These are phyloP conservation scores for Blepharisma undulans DNA, from an alignment of 169 alveolate genomes.

Conservation along the genomic window DNA sequence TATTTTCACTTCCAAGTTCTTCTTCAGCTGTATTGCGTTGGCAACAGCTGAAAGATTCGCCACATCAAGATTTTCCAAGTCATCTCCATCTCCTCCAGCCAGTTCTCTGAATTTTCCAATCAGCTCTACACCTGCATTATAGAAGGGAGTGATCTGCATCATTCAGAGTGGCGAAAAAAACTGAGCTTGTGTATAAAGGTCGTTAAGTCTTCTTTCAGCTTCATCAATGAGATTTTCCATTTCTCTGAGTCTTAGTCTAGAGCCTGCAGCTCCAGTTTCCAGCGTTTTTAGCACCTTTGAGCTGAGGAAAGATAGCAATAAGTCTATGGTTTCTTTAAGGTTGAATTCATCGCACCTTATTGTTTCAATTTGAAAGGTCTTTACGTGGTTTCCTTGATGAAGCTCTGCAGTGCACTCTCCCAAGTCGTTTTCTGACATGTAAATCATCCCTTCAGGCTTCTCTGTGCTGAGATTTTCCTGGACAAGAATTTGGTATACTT, in stretches of 20 bases:
- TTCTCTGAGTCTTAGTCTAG: slow-evolving; percentile 4
- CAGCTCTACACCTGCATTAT: neutral
- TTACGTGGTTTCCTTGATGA: slow-evolving; percentile 13
- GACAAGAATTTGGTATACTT: neutral
- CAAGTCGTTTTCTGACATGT: slow-evolving; percentile 34
- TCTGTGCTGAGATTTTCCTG: neutral
- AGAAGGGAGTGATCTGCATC: neutral
- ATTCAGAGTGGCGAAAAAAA: neutral
- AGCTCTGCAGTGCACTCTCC: slow-evolving; percentile 31
- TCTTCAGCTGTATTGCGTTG: neutral
- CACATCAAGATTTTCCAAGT: slow-evolving; percentile 25
- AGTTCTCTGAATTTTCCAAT: neutral
- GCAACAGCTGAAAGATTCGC: slow-evolving; percentile 6
- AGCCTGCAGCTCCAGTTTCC: neutral
- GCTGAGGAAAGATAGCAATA: neutral
- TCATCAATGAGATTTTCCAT: neutral
- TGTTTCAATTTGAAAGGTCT: neutral
- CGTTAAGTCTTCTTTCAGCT: slow-evolving; percentile 15
- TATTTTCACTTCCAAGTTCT: slow-evolving; percentile 25
- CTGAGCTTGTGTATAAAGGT: neutral
- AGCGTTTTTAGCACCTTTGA: neutral
- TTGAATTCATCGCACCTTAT: neutral
- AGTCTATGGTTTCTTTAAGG: slow-evolving; percentile 6
- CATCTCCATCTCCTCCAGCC: neutral
- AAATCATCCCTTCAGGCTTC: slow-evolving; percentile 14